Evolutionary conservation across 2,329 filamentous ascomycete genomes (phyloP).

Genomic region (Tolypocladium inflatum): DNA sequence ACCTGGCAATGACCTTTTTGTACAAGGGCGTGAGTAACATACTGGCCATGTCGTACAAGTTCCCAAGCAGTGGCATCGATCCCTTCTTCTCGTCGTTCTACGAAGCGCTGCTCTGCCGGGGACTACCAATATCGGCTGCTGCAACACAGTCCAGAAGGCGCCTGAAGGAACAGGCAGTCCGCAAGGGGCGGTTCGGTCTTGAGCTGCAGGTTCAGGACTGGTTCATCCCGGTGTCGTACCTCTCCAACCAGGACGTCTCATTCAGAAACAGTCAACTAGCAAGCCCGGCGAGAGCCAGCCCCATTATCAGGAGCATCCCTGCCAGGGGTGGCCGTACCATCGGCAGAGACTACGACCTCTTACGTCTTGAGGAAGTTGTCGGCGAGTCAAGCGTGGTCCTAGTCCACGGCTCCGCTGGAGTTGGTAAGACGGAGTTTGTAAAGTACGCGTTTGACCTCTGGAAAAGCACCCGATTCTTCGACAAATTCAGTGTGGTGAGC

Average conservation of each 20-base stretch:
- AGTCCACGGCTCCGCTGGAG: neutral
- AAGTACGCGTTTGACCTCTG: neutral
- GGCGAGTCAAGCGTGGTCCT: neutral
- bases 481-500: neutral
- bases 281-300: neutral
- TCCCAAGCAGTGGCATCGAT: neutral
- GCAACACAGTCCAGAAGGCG: neutral
- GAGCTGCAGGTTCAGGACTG: neutral
- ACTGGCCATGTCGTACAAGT: neutral
- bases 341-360: neutral
- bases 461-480: neutral
- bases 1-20: neutral
- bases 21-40: neutral
- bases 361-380: neutral
- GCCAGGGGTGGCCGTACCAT: neutral
- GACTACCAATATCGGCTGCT: neutral
- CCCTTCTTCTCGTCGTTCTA: neutral
- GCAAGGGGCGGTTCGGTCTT: neutral
- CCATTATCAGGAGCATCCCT: neutral
- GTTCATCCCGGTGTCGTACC: neutral
- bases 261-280: neutral
- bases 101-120: neutral
- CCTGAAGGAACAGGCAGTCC: neutral
- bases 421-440: neutral
- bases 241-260: neutral